Base-by-base conservation (phyloP, 805 yeast species). In the Jamesozyma piceae region DNA sequence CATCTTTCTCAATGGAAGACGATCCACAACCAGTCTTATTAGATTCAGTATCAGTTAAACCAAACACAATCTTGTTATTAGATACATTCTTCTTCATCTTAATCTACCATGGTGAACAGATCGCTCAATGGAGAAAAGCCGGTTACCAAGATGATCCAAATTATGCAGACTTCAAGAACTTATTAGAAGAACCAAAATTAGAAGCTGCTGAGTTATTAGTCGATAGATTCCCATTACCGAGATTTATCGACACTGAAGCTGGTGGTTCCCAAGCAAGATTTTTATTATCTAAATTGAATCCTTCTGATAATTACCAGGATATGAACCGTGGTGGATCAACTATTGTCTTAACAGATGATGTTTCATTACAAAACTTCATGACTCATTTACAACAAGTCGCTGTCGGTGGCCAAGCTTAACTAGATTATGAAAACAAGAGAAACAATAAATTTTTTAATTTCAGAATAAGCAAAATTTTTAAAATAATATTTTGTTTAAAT, bases 251-350 rank as follows among this genome's bases (percentile, higher is more conserved):
- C 55, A 87, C 96, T 46, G 97, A 90, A 62, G 97, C 90, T 55
- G 97, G 98, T 55, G 97, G 96, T 43, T 89, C 97, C 14, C 99
- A 92, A 68, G 97, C 97, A 2, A 80, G 99, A 67, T 92, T 92
- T 73, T 73, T 92, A 65, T 79, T 87, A 65, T 86, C 97, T 24
- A 92, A 88, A 67, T 77, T 92, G 64, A 92, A 94, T 64, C 98
- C 98, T 33, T 82, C 95, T 37, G 87, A 84, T 49, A 81, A 89
- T 32, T 82, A 83, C 60, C 78, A 81, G 61, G 71, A 68, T 37
- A 67, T 65, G 30, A 50, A 60, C 35, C 69, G 68, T 13, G 75
- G 75, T 35, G 77, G 78, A 35, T 55, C 74, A 37, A 86, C 92
- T 13, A 84, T 86, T 52, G 97, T 92, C 38, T 78, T 90, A 62